Base-by-base conservation (phyloP, 1,284 basidiomycete genomes). In the Trametes sp. region DNA sequence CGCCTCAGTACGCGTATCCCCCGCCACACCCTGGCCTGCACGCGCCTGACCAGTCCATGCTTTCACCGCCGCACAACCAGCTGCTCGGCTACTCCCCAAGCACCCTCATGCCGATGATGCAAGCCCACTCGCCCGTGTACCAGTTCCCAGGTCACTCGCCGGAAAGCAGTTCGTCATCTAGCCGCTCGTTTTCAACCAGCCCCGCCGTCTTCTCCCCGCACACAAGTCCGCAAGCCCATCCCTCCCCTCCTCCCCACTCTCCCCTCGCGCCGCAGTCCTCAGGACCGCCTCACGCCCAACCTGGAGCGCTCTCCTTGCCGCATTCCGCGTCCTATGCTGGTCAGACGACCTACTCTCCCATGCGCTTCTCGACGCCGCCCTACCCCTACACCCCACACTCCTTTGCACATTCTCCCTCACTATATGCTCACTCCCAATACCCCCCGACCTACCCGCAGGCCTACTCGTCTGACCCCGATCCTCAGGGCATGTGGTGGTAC, bases 401-500 rank as follows among this genome's bases (percentile, higher is more conserved):
- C 1, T 84, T 78, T 63, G 73, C 78, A 0, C 74, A 75, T n/a
- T 74, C 66, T 36, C 70, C 75, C 4, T 65, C 80, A 21, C 74
- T 78, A 4, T 82, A 80, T 64, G 67, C 52, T 23, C n/a, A 73
- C n/a, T 80, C 77, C 14, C 77, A 63, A 21, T 83, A 79, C 64
- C 64, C 75, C 4, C 66, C 79, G 16, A 77, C 76, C 9, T 82
- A 80, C 64, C 81, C 76, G 33, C 76, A 57, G n/a, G n/a, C n/a
- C 51, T 73, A 70, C 51, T 46, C 66, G 35, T 65, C 70, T 2
- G 79, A 80, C 23, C 71, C 75, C 10, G 80, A 80, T 57, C 80
- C 80, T 7, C 80, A 79, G 61, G 81, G 81, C n/a, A 75, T 78
- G 10, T 87, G 85, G 86, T 89, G 82, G 80, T 87, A 85, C 65